A percentile compares a stretch with the other conserved stretches of the same genome.
Evolutionary conservation across 164 flowering plant genomes (phyloP).

Genomic region (Sextonia rubra): DNA sequence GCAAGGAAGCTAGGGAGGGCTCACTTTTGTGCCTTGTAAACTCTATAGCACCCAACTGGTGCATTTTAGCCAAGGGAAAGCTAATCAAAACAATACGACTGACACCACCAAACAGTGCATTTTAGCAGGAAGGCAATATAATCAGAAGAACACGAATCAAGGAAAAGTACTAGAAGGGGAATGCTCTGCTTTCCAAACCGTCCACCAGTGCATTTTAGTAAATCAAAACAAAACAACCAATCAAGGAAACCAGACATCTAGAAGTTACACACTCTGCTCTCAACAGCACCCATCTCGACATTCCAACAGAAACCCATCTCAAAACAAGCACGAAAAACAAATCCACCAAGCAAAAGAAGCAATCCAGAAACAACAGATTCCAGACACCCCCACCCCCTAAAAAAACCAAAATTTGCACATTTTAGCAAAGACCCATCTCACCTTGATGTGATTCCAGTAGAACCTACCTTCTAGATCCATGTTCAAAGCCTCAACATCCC

Average conservation of each 20-base stretch:
- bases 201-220: background rate
- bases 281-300: too few relatives aligned
- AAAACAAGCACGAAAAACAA: background rate
- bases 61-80: background rate
- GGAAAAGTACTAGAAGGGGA: background rate
- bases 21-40: too few relatives aligned
- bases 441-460: constrained; percentile 41
- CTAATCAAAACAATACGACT: background rate
- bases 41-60: background rate
- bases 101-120: background rate
- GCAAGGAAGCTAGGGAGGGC: too few relatives aligned
- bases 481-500: constrained; percentile 12
- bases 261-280: background rate
- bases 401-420: background rate
- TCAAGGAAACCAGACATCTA: background rate
- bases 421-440: constrained; percentile 24
- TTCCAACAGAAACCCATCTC: too few relatives aligned
- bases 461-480: constrained; percentile 65
- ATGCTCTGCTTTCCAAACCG: background rate
- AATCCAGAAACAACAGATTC: background rate
- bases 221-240: background rate
- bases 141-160: background rate
- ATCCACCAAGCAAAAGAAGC: background rate
- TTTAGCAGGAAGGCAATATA: background rate
- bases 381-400: background rate